phyloP scores from a whole-genome alignment of 257 asterid species.

The Solanum commersonii region DNA sequence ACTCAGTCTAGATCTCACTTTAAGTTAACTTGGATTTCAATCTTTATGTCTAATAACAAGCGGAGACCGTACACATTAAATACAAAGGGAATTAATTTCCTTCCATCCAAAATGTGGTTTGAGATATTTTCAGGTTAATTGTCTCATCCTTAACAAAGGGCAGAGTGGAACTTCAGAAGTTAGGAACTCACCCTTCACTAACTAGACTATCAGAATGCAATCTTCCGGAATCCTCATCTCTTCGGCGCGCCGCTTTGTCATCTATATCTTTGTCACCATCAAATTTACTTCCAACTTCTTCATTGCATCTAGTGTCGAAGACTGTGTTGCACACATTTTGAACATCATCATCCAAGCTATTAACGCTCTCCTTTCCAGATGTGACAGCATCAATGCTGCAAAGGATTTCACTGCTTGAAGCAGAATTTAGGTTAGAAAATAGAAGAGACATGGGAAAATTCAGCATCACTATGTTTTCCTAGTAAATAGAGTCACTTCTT shows the following conservation, averaged over 20 bases:
- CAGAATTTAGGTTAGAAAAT: neutral
- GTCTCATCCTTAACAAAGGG: neutral
- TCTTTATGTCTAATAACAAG: neutral
- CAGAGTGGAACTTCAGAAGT: neutral
- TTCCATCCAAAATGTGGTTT: neutral
- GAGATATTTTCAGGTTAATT: neutral
- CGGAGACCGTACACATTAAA: neutral
- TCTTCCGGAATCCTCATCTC: neutral
- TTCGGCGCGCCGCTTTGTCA: neutral
- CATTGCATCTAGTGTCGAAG: neutral
- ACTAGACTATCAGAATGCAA: neutral
- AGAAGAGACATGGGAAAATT: neutral
- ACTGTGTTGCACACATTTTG: neutral
- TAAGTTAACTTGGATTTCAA: neutral
- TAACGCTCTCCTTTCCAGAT: neutral
- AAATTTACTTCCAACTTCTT: neutral
- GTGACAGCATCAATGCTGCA: neutral
- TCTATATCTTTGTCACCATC: neutral
- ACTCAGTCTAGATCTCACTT: neutral
- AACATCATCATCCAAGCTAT: neutral
- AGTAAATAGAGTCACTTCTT: neutral
- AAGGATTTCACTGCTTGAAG: neutral
- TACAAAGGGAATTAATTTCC: neutral
- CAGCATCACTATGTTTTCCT: neutral
- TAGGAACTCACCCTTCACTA: neutral